Evolutionary conservation across 768 basidiomycete genomes (phyloP).

Genomic region (Leccinellum albellum): DNA sequence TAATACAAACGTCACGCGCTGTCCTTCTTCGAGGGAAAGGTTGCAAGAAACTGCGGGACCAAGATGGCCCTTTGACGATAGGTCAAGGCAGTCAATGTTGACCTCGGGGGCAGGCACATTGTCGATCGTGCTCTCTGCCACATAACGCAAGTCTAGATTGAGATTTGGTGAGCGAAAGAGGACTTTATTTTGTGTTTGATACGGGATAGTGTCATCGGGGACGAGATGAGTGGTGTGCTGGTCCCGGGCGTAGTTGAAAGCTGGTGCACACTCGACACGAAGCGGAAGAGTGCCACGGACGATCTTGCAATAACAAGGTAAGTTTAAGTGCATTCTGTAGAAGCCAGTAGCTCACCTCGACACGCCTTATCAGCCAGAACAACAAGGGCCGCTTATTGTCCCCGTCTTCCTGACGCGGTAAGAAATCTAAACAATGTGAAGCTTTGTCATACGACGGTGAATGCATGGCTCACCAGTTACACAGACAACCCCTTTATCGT

Average conservation of each 20-base stretch:
- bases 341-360: conserved; percentile 47
- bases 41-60: conserved; percentile 60
- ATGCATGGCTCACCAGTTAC: conserved; percentile 57
- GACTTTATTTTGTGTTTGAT: conserved; percentile 48
- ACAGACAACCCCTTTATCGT: conserved; percentile 79
- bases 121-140: conserved; percentile 55
- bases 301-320: conserved; percentile 39
- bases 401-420: conserved; percentile 56
- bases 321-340: not conserved
- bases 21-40: conserved; percentile 74
- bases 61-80: conserved; percentile 68
- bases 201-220: conserved; percentile 43
- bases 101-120: conserved; percentile 51
- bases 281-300: conserved; percentile 81
- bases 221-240: conserved; percentile 62
- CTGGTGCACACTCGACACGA: conserved; percentile 87
- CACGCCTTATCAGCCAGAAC: conserved; percentile 79
- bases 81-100: conserved; percentile 56
- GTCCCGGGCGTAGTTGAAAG: conserved; percentile 90
- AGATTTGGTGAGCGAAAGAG: conserved; percentile 58
- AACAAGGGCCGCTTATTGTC: conserved; percentile 58
- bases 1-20: conserved; percentile 85
- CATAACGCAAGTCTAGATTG: conserved; percentile 72
- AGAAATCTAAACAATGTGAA: conserved; percentile 52
- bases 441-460: not conserved